These are phyloP conservation scores for Hirsutella thompsonii DNA, from an alignment of 2,329 filamentous ascomycete species.

Conservation along the genomic window DNA sequence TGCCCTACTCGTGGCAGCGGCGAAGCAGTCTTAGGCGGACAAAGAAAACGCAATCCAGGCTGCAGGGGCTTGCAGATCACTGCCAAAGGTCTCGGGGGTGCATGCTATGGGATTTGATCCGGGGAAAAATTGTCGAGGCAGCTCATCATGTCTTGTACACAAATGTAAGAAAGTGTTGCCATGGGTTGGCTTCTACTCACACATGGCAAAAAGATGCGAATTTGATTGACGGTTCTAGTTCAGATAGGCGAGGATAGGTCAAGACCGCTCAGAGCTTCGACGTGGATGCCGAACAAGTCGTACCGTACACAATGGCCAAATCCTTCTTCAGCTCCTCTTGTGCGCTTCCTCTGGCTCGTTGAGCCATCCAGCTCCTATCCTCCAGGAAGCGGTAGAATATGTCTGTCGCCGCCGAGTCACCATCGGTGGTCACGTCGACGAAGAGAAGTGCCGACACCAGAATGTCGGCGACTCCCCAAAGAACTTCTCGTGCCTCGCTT, in stretches of 20 bases:
- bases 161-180: too few relatives aligned
- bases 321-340: constrained; percentile 18
- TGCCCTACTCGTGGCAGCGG: constrained; percentile 12
- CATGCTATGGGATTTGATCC: constrained; percentile 7
- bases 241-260: too few relatives aligned
- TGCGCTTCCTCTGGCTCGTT: constrained; percentile 7
- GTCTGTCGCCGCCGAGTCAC: constrained; percentile 21
- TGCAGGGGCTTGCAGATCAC: constrained; percentile 14
- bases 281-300: constrained; percentile 1
- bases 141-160: too few relatives aligned
- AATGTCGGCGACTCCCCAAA: constrained; percentile 30
- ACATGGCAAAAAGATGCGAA: too few relatives aligned
- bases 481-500: constrained; percentile 29
- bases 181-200: too few relatives aligned
- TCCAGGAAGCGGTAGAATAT: constrained; percentile 27
- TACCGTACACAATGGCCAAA: constrained; percentile 22
- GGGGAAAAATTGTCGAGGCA: too few relatives aligned
- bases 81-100: constrained; percentile 13
- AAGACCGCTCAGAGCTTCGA: constrained; percentile 12
- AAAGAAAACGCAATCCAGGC: constrained; percentile 5
- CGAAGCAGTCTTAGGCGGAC: constrained; percentile 11
- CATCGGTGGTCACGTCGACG: constrained; percentile 24
- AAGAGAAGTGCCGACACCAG: constrained; percentile 28
- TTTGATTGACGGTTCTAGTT: too few relatives aligned
- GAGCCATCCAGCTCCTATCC: constrained; percentile 9